Evolutionary conservation across 192 early-diverging fungal genomes (phyloP).

Genomic region (Cetraspora pellucida): DNA sequence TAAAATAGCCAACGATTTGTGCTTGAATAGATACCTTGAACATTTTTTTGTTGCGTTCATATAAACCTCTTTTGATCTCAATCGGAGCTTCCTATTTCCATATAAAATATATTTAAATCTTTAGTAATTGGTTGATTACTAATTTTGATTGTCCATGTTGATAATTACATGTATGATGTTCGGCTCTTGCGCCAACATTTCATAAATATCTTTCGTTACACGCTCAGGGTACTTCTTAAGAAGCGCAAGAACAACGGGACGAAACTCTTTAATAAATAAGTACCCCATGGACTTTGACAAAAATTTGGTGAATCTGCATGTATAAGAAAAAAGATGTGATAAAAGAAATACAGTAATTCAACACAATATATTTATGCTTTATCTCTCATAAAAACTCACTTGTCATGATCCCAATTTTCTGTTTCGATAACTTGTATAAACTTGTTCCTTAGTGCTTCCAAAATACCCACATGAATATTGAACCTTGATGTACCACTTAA

Average conservation of each 20-base stretch:
- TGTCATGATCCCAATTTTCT: conserved; percentile 22
- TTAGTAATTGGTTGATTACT: background rate
- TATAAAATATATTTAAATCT: conserved; percentile 10
- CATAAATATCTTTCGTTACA: background rate
- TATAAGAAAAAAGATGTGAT: background rate
- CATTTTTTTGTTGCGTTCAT: background rate
- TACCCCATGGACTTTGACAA: background rate
- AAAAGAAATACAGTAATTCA: background rate
- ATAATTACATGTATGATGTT: conserved; percentile 4
- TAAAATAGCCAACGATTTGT: background rate
- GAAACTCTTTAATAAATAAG: conserved; percentile 3
- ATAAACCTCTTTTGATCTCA: conserved; percentile 22
- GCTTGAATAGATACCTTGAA: background rate
- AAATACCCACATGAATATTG: conserved; percentile 10
- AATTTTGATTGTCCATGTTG: background rate
- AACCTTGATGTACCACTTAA: conserved; percentile 10
- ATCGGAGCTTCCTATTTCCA: conserved; percentile 25
- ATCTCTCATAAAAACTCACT: background rate
- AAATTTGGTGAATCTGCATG: conserved; percentile 15
- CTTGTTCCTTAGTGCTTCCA: background rate
- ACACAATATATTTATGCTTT: background rate
- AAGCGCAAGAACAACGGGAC: background rate
- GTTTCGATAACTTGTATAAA: conserved; percentile 7
- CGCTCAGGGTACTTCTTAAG: conserved; percentile 23
- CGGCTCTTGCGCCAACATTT: background rate